These are phyloP conservation scores for Colletotrichum tofieldiae DNA, from an alignment of 2,329 filamentous ascomycete species.

Conservation along the genomic window DNA sequence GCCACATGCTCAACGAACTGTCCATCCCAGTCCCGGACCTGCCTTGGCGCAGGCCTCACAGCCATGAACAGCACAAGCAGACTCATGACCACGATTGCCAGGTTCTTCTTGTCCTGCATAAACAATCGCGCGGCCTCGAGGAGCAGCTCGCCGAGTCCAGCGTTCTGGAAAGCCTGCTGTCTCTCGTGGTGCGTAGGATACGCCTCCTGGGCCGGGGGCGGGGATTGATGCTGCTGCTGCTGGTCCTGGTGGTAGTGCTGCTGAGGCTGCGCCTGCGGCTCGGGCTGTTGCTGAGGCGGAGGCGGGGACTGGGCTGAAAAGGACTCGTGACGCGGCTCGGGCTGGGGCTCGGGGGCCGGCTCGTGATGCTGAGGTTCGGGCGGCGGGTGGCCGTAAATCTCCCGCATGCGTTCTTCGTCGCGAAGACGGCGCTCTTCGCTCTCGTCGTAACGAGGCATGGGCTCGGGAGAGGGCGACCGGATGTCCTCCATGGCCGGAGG, in stretches of 20 bases:
- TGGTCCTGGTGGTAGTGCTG: background rate
- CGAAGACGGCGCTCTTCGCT: slow-evolving; percentile 56
- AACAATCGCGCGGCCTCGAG: slow-evolving; percentile 68
- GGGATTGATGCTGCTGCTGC: slow-evolving; percentile 43
- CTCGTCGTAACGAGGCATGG: slow-evolving; percentile 42
- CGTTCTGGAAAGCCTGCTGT: slow-evolving; percentile 53
- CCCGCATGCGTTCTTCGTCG: slow-evolving; percentile 68
- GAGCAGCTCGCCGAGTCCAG: slow-evolving; percentile 69
- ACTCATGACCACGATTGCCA: slow-evolving; percentile 70
- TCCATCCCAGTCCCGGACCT: slow-evolving; percentile 48
- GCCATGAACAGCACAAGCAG: slow-evolving; percentile 69
- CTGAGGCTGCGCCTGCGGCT: slow-evolving; percentile 40
- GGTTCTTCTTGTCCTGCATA: slow-evolving; percentile 72
- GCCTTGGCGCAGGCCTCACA: slow-evolving; percentile 45
- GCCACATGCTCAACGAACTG: slow-evolving; percentile 44
- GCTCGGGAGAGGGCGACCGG: slow-evolving; percentile 20
- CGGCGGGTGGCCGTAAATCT: slow-evolving; percentile 65
- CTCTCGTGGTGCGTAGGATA: slow-evolving; percentile 48
- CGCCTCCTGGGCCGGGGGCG: slow-evolving; percentile 48
- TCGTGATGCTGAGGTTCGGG: slow-evolving; percentile 35
- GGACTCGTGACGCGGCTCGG: slow-evolving; percentile 21
- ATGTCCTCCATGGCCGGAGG: slow-evolving; percentile 4
- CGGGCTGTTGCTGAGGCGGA: slow-evolving; percentile 10
- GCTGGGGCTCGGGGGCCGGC: slow-evolving; percentile 36
- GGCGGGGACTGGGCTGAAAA: slow-evolving; percentile 6